These are phyloP conservation scores for Akanthomyces lecanii DNA, from an alignment of 2,329 filamentous ascomycete species.

Conservation along the genomic window DNA sequence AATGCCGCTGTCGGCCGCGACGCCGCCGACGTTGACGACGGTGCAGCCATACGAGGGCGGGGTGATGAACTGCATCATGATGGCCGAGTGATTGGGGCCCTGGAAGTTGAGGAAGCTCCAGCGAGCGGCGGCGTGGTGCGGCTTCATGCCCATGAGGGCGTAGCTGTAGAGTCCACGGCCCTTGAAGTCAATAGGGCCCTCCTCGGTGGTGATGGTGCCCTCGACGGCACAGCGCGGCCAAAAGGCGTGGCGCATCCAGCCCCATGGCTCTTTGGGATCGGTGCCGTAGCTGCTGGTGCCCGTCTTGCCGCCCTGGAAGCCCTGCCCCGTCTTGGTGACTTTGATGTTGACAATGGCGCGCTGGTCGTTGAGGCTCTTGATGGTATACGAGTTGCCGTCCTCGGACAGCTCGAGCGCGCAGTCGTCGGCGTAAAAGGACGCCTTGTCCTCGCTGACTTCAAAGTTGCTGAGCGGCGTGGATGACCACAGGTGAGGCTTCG, in stretches of 20 bases:
- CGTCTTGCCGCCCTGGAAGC: conserved; percentile 79
- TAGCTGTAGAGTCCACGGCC: conserved; percentile 77
- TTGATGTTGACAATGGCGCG: conserved; percentile 81
- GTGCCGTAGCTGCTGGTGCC: conserved; percentile 84
- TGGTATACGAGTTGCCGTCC: conserved; percentile 75
- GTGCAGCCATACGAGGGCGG: conserved; percentile 89
- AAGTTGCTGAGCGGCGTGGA: conserved; percentile 74
- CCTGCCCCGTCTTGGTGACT: conserved; percentile 69
- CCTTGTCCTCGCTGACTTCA: conserved; percentile 79
- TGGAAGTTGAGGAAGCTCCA: conserved; percentile 97
- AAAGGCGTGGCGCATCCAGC: conserved; percentile 85
- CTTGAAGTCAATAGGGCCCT: conserved; percentile 76
- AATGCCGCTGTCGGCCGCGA: conserved; percentile 77
- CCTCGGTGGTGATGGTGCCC: conserved; percentile 78
- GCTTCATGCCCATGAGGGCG: conserved; percentile 97
- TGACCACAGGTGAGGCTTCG: conserved; percentile 76
- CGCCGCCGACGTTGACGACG: conserved; percentile 73
- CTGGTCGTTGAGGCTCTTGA: conserved; percentile 86
- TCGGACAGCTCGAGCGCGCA: conserved; percentile 81
- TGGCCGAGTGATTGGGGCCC: conserved; percentile 75
- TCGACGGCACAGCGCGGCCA: conserved; percentile 84
- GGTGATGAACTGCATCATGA: conserved; percentile 95
- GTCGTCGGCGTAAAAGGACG: conserved; percentile 80
- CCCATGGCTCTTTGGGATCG: conserved; percentile 83
- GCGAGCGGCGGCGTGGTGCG: conserved; percentile 83